Percentiles rank a stretch among this genome's conserved stretches.
These are phyloP conservation scores for Rutstroemia sp. DNA, from an alignment of 2,329 filamentous ascomycete species.

Conservation along the genomic window DNA sequence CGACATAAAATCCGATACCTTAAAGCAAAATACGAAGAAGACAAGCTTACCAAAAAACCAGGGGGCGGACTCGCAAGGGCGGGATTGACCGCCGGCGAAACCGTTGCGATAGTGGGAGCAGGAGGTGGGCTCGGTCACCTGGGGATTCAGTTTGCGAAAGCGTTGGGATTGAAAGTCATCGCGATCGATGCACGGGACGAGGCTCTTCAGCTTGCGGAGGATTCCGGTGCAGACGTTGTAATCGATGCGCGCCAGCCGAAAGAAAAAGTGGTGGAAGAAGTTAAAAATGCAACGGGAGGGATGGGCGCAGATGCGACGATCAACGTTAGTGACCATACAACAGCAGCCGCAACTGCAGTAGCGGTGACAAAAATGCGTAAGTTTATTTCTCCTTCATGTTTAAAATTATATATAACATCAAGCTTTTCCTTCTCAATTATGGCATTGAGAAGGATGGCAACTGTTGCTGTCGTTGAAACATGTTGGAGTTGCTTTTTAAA, in stretches of 20 bases:
- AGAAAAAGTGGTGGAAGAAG: slow-evolving; percentile 39
- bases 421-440: neutral
- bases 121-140: slow-evolving; percentile 48
- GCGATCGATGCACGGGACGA: slow-evolving; percentile 41
- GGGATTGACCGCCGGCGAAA: slow-evolving; percentile 28
- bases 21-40: too few species aligned
- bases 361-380: slow-evolving; percentile 50
- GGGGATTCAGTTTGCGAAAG: slow-evolving; percentile 42
- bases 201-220: slow-evolving; percentile 39
- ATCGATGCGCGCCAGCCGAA: slow-evolving; percentile 44
- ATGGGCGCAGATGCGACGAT: slow-evolving; percentile 45
- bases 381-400: neutral
- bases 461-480: neutral
- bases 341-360: slow-evolving; percentile 42
- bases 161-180: slow-evolving; percentile 42
- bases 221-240: slow-evolving; percentile 43
- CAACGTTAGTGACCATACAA: slow-evolving; percentile 44
- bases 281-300: slow-evolving; percentile 40
- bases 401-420: neutral
- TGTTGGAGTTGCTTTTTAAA: neutral
- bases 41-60: neutral
- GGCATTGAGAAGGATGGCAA: neutral
- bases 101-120: slow-evolving; percentile 39
- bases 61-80: slow-evolving; percentile 31
- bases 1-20: too few species aligned